Conservation (phyloP, 2,329 filamentous ascomycete species). For the Rachicladosporium sp. region DNA sequence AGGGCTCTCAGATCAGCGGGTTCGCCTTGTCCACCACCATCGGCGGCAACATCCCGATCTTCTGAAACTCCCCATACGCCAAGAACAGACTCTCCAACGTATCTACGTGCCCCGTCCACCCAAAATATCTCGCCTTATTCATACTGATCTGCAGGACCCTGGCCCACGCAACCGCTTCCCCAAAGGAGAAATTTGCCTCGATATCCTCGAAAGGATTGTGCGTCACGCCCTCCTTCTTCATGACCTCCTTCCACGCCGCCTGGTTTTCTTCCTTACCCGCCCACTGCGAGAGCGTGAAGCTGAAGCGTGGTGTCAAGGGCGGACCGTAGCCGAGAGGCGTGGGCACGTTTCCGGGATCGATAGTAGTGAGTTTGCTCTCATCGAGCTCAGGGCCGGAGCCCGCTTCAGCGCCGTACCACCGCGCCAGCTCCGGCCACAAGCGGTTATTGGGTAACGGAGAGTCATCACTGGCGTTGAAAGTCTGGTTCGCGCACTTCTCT, state of each 20-base stretch:
- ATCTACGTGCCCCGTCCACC: slow-evolving; percentile 37
- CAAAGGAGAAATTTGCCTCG: slow-evolving; percentile 35
- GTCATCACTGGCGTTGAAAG: slow-evolving; percentile 38
- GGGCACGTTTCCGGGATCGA: slow-evolving; percentile 10
- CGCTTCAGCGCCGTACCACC: slow-evolving; percentile 29
- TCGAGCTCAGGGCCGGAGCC: slow-evolving; percentile 20
- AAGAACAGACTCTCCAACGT: slow-evolving; percentile 31
- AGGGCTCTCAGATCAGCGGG: slow-evolving; percentile 13
- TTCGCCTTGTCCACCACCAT: slow-evolving; percentile 15
- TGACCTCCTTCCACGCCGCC: slow-evolving; percentile 35
- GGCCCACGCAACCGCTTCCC: slow-evolving; percentile 29
- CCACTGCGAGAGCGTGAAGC: slow-evolving; percentile 36
- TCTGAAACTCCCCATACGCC: slow-evolving; percentile 30
- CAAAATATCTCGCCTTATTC: slow-evolving; percentile 35
- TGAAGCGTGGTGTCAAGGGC: slow-evolving; percentile 24
- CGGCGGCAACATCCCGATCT: slow-evolving; percentile 33
- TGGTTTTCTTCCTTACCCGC: slow-evolving; percentile 31
- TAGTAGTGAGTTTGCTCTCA: slow-evolving; percentile 15
- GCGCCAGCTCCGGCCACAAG: slow-evolving; percentile 36
- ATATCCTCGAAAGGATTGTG: slow-evolving; percentile 32
- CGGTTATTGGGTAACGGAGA: slow-evolving; percentile 35
- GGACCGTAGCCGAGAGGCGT: slow-evolving; percentile 32
- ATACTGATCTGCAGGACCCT: slow-evolving; percentile 21
- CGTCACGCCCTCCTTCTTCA: slow-evolving; percentile 28
- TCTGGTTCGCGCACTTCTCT: slow-evolving; percentile 29